phyloP scores from a whole-genome alignment of 768 basidiomycete species.

The Rickenella mellea region DNA sequence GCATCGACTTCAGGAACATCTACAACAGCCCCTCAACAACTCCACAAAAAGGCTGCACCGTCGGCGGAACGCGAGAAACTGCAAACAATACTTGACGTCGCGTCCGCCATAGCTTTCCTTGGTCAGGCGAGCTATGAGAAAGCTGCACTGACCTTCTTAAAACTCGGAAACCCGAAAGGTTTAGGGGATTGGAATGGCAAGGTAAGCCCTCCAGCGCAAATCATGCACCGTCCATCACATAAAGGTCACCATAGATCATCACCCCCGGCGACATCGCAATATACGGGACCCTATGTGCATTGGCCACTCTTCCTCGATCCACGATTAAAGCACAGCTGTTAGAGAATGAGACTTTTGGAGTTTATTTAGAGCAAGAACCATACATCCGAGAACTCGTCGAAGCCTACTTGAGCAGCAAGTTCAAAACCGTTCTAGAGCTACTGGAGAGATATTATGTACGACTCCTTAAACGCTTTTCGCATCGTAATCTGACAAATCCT shows the following conservation, averaged over 20 bases:
- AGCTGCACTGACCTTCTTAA: constrained; percentile 66
- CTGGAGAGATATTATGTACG: constrained; percentile 63
- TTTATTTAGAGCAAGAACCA: constrained; percentile 79
- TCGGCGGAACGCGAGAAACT: constrained; percentile 57
- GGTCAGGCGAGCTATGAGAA: constrained; percentile 68
- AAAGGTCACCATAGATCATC: constrained; percentile 44
- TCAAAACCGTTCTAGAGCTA: constrained; percentile 71
- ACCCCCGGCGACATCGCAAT: constrained; percentile 79
- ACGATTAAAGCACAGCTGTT: constrained; percentile 60
- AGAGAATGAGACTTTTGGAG: constrained; percentile 59
- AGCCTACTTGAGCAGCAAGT: constrained; percentile 79
- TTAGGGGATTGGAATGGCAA: constrained; percentile 75
- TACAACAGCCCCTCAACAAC: constrained; percentile 12
- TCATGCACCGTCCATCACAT: not conserved
- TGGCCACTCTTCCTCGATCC: constrained; percentile 65
- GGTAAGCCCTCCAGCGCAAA: constrained; percentile 24
- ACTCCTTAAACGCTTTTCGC: not conserved
- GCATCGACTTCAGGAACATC: constrained; percentile 9
- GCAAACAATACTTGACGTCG: constrained; percentile 74
- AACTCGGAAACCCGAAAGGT: constrained; percentile 52
- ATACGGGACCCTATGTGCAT: constrained; percentile 75
- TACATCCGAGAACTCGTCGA: constrained; percentile 82
- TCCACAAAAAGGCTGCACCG: constrained; percentile 16
- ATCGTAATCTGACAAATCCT: not conserved
- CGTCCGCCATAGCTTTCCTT: constrained; percentile 67